Percentiles rank a stretch among this genome's conserved stretches.
Conservation (phyloP, 108 stramenopile species). For the Cyclotella choctawhatcheeana region DNA sequence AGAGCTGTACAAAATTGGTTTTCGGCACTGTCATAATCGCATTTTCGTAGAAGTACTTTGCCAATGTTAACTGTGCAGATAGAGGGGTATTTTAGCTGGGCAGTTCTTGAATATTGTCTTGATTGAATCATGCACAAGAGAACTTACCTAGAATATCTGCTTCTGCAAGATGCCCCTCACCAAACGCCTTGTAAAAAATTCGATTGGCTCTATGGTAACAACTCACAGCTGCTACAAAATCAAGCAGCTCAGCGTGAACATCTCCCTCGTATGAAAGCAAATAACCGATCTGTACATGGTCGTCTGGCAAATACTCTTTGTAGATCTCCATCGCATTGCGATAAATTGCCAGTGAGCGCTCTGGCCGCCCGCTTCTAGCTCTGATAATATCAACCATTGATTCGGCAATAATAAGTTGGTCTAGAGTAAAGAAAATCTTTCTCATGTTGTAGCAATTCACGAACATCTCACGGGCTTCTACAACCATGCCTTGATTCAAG, state of each 20-base stretch:
- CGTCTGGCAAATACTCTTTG: slow-evolving; percentile 33
- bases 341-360: slow-evolving; percentile 65
- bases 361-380: slow-evolving; percentile 46
- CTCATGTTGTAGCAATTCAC: slow-evolving; percentile 74
- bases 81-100: slow-evolving; percentile 41
- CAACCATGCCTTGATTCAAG: slow-evolving; percentile 54
- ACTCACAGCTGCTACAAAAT: slow-evolving; percentile 37
- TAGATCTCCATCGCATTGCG: slow-evolving; percentile 62
- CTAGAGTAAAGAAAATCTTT: slow-evolving; percentile 64
- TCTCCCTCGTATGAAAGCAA: slow-evolving; percentile 33
- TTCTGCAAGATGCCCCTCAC: slow-evolving; percentile 48
- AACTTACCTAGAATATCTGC: slow-evolving; percentile 26
- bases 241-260: slow-evolving; percentile 53
- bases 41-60: slow-evolving; percentile 61
- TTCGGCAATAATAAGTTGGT: slow-evolving; percentile 50
- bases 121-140: slow-evolving; percentile 17
- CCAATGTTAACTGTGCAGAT: slow-evolving; percentile 66
- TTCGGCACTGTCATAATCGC: slow-evolving; percentile 66
- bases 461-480: slow-evolving; percentile 53
- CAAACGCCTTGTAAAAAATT: slow-evolving; percentile 58
- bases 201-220: slow-evolving; percentile 60
- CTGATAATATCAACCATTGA: slow-evolving; percentile 47
- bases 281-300: slow-evolving; percentile 34
- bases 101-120: slow-evolving; percentile 1
- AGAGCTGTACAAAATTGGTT: slow-evolving; percentile 59